Evolutionary conservation across 2,329 filamentous ascomycete species (phyloP), one percentile per base, ranked within the genome.

Genomic region (Ilyonectria robusta): DNA sequence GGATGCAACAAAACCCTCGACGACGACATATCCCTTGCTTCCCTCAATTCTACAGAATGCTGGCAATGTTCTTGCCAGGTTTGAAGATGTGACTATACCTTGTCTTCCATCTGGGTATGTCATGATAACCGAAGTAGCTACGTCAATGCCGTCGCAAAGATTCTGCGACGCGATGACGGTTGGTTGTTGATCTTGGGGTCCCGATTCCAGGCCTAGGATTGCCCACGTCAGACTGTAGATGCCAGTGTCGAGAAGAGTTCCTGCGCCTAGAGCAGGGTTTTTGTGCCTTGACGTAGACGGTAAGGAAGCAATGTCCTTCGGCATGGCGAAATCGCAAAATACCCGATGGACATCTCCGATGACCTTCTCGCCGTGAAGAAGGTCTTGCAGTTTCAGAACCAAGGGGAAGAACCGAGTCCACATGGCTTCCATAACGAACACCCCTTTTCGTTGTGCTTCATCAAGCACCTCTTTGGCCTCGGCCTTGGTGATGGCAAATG

Each of bases 381-480:
- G 56, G 17, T 72, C 66, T 55, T 77, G 76, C 15, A 84, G 67
- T 13, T 77, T 73, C 37, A 68, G 72, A 6, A 80, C 74, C 13
- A 84, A 68, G 1, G 83, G 81, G 40, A 77, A 81, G 72, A 81
- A 81, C 9, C 82, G 79, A n/a, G 81, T 81, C 82, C 82, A 84
- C 79, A 84, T 80, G n/a, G 82, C 83, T 70, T 85, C 83, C 75
- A 82, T 81, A 48, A 84, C 70, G 65, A 81, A 84, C 6, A 84
- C 79, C 9, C 80, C 78, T 61, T 79, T 79, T 29, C 70, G 67
- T 61, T 77, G 72, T 1, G 83, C 83, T 2, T 80, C 78, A 0
- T 67, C 77, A 19, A 83, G 78, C 4, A 84, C 78, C 57, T 81
- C 78, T 21, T 70, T 75, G 0, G 82, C 79, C 57, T 84, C 80